Evolutionary conservation across 2,329 filamentous ascomycete genomes (phyloP), one percentile per base, ranked within the genome.

Genomic region (Fusarium irregulare): DNA sequence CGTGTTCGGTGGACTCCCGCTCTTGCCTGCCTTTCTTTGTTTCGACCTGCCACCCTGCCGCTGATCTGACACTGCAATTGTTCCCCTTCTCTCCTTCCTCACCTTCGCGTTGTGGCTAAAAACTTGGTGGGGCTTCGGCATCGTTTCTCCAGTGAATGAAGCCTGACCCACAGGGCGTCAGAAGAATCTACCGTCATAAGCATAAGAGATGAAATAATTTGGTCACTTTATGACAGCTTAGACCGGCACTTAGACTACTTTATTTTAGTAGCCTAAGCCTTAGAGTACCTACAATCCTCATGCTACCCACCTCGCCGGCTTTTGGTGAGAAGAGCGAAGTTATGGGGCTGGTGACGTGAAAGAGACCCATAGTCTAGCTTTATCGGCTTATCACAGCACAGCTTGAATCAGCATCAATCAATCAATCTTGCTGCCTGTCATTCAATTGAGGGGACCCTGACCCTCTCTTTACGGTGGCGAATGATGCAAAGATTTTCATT

Each of bases 341-440:
- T 61, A 66, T 66, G 64, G 64, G 49, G 50, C 56, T 21, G 32
- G 64, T 66, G 63, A 66, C 64, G 64, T 66, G 40, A 40, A 48
- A 66, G 18, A 11, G 47, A 55, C 18, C 63, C 63, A 66, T 66
- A 34, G 42, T 54, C 61, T 66, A 61, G 37, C 48, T 54, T n/a
- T 61, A 66, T 66, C 55, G 20, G 48, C 63, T 66, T 66, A 66
- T 66, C 63, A 66, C 25, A 53, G 32, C 37, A 10, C 6, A 25
- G 47, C 62, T 49, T 65, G 62, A 65, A 60, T 65, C 58, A 63
- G 49, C 58, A 41, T 64, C 58, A 63, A 56, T 64, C 60, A 54
- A 66, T 66, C 37, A 59, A 50, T 64, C 60, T 49, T 64, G 61
- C 46, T 64, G 60, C 61, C 51, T 64, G 51, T 50, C 51, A 62